Evolutionary conservation across 2,329 filamentous ascomycete genomes (phyloP), one percentile per base, ranked within the genome.

Genomic region (Ophiostoma triangulosporum): DNA sequence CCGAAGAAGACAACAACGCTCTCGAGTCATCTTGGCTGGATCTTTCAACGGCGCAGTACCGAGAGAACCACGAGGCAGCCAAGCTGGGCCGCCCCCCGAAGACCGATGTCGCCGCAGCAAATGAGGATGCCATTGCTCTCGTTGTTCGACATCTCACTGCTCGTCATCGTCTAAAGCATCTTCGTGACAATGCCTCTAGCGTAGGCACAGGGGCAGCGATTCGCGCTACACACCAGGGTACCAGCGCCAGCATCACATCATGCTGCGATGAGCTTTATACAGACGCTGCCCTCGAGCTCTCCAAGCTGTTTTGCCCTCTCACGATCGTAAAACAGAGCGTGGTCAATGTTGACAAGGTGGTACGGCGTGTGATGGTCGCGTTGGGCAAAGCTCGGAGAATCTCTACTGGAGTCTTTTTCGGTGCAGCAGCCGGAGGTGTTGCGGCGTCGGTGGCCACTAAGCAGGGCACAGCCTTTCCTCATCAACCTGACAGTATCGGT

Each of bases 11-110:
- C 68, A 94, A 91, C 60, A 80, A 83, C 59, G 81, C 84, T 2
- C 72, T 95, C 12, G 88, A 95, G 64, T 78, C 81, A 58, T 80
- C 87, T 33, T 95, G 90, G 87, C 68, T 83, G 43, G 69, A 73
- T 15, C 71, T 93, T 15, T 68, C 70, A 22, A 71, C 73, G 31
- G 65, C 73, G 55, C 64, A 72, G 57, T 70, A 76, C 65, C 64
- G 70, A 56, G 64, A 69, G 57, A 70, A 73, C 31, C 78, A 83
- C 57, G 61, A 64, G 14, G 66, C 68, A 48, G 66, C 69, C 3
- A 60, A 59, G 27, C 62, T 63, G 31, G 62, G 63, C 55, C 62
- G 63, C 12, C 65, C 61, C 50, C 4, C 69, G 62, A 29, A 63
- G 65, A 4, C 59, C 62, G 3, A 54, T 67, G 32, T 63, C 2